Evolutionary conservation across 2,329 filamentous ascomycete species (phyloP).

Genomic region (Zasmidium cellare): DNA sequence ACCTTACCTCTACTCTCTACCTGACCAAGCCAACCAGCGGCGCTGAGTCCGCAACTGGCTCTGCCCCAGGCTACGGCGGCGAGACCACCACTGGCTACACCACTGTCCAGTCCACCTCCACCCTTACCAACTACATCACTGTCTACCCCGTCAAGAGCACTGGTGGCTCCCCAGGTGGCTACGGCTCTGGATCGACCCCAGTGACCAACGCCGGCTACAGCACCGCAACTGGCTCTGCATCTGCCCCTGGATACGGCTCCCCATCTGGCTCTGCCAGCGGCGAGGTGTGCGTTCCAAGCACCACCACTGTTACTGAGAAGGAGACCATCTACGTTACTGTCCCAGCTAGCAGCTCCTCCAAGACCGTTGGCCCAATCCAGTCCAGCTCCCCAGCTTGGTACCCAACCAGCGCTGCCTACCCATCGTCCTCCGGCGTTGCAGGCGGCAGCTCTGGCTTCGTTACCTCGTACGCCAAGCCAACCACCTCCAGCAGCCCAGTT

Average conservation of each 20-base stretch:
- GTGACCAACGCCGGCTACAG: conserved; percentile 2
- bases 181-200: conserved; percentile 14
- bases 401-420: conserved; percentile 15
- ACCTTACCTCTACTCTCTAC: conserved; percentile 31
- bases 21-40: conserved; percentile 21
- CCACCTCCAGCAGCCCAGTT: conserved; percentile 4
- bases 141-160: conserved; percentile 30
- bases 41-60: conserved; percentile 8
- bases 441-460: conserved; percentile 14
- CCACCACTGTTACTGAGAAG: conserved; percentile 37
- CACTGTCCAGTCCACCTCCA: conserved; percentile 33
- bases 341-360: conserved; percentile 13
- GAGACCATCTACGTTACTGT: conserved; percentile 33
- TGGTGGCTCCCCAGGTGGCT: conserved; percentile 11
- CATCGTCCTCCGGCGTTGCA: conserved; percentile 11
- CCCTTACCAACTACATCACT: conserved; percentile 35
- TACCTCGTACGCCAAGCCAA: conserved; percentile 17
- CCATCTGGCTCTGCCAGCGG: conserved; percentile 10
- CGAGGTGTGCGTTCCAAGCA: conserved; percentile 28
- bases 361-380: conserved; percentile 22
- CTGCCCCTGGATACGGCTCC: conserved; percentile 10
- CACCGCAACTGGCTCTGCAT: neutral
- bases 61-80: conserved; percentile 10
- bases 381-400: conserved; percentile 24
- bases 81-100: conserved; percentile 23